Base-by-base conservation (phyloP, 257 asterid genomes). In the Misopates orontium region DNA sequence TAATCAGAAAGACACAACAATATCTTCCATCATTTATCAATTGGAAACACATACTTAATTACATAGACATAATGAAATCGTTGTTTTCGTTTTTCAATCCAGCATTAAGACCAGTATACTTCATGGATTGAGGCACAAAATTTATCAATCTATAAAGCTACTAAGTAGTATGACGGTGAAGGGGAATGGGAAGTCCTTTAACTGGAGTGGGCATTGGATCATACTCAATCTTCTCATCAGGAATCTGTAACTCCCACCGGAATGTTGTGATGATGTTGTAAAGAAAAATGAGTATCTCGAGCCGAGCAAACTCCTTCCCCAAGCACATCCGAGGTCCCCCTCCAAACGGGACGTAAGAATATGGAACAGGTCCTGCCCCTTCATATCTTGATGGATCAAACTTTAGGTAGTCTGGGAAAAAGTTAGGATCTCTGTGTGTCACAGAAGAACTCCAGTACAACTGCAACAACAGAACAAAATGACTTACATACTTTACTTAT, bases 301-400 rank as follows among this genome's bases (percentile, higher is more conserved):
- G 69, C 14, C 89, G 77, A 19, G 89, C 87, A 41, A 80, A 85
- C 79, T 85, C 89, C 72, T 85, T 83, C 40, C 88, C 89, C 76
- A 85, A 40, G 75, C 92, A 85, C 89, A 85, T 82, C 2, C 94
- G 77, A 21, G 96, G 86, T 4, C 94, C 96, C 67, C 96, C 96
- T 0, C 96, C 96, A 6, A 85, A 88, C 4, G 96, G 80, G 8
- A 88, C 85, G 15, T 67, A 88, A 0, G 94, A 76, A 64, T 44
- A 88, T 22, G 96, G 87, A 24, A 70, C 56, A 0, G 93, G 87
- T 45, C 90, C 93, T 14, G 75, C 65, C 57, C 84, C 96, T 53
- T 88, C 91, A 47, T 78, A 88, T 74, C 96, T 80, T 0, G 87
- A 80, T 0, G 96, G 86, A 75, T 88, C 82, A 44, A 88, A 85